These are phyloP conservation scores for Centaurea solstitialis DNA, from an alignment of 129 eudicot genomes.

Conservation along the genomic window DNA sequence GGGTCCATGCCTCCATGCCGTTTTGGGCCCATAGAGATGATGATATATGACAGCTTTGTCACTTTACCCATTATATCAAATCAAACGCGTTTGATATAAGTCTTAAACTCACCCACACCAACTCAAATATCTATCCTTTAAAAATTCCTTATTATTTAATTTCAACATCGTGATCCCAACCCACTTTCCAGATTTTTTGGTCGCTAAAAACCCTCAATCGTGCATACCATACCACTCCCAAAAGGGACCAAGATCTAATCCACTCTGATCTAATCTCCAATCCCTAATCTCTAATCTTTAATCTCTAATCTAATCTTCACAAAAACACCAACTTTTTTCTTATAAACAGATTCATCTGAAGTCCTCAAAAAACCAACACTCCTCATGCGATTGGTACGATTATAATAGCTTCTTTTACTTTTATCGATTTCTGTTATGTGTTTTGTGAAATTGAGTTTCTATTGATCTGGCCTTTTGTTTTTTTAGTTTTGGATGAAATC, in stretches of 20 bases:
- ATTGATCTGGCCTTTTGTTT: neutral
- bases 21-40: conserved; percentile 17
- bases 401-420: neutral
- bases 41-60: conserved; percentile 30
- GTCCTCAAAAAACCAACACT: conserved; percentile 16
- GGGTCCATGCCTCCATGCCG: conserved; percentile 15
- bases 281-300: neutral
- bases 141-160: neutral
- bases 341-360: neutral
- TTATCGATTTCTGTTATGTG: conserved; percentile 2
- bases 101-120: conserved; percentile 17
- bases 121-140: conserved; percentile 1
- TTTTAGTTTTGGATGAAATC: neutral
- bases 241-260: conserved; percentile 16
- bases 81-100: conserved; percentile 1
- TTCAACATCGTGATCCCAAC: conserved; percentile 13
- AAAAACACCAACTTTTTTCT: too few species aligned
- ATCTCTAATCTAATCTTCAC: too few species aligned
- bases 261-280: conserved; percentile 6
- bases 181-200: conserved; percentile 36
- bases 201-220: conserved; percentile 11
- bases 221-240: too few species aligned
- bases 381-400: conserved; percentile 51
- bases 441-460: conserved; percentile 7
- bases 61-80: neutral